Base-by-base conservation (phyloP, 164 flowering plant genomes). In the Umbilicus rupestris region DNA sequence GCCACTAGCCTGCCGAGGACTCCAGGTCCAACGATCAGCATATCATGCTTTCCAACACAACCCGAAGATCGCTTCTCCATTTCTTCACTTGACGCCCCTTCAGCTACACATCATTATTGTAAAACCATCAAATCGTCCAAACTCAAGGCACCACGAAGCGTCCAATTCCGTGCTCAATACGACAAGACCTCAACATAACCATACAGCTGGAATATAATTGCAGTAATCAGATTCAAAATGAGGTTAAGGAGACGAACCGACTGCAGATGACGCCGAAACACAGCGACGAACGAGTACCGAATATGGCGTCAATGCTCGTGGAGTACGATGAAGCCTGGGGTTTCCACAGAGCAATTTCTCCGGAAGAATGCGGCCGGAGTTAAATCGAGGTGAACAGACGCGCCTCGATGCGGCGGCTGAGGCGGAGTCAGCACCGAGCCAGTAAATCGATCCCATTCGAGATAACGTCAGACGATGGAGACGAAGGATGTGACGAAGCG, bases 1-100 rank as follows among this genome's bases (percentile, higher is more conserved):
- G 97, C 96, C 0, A 90, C 92, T 11, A 87, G 72, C 20, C 94
- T 89, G 9, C 98, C 98, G 30, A 93, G 89, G 64, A 90, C 97
- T 41, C 98, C 98, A 0, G 98, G 98, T 5, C 98, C 97, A 6
- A 91, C 87, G 65, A 91, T 85, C 60, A 91, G 73, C 69, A 91
- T 62, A 76, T 88, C 95, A 65, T 81, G 68, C 69, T 72, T 81
- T 47, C 89, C 90, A 4, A 82, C 67, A 55, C 66, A 52, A 7
- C 78, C 75, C 41, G 82, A 35, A 44, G 83, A 76, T 28, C 79
- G 69, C 64, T 44, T 72, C 69, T 75, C 78, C 70, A 67, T 7
- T 64, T 63, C 80, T 62, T 76, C 83, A 47, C 60, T 62, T 7
- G 71, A 10, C 16, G 76, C 75, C 70, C 77, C 87, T 81, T 74